phyloP scores from a whole-genome alignment of 805 yeast genomes.

The Metschnikowia cubensis region DNA sequence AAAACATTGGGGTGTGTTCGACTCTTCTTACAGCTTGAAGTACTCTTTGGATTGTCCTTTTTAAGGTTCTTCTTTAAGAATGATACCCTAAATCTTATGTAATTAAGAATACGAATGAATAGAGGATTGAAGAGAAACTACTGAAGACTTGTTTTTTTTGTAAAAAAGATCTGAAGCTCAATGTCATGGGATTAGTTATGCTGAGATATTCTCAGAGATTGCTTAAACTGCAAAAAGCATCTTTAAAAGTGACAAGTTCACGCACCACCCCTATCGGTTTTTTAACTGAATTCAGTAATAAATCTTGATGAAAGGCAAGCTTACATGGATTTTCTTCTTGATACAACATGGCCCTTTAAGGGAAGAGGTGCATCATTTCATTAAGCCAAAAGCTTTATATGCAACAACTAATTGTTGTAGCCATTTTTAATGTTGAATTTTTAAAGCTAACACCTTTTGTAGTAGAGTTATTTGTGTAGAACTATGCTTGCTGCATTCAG shows the following conservation, averaged over 20 bases:
- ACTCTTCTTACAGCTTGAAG: constrained; percentile 41
- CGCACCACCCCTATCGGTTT: not conserved
- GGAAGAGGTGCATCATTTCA: not conserved
- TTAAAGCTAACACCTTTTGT: no score
- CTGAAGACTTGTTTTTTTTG: not conserved
- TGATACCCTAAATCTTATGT: not conserved
- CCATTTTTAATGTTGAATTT: not conserved
- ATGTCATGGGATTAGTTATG: not conserved
- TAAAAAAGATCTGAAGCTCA: not conserved
- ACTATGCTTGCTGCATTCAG: no score
- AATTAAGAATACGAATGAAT: not conserved
- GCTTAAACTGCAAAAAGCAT: not conserved
- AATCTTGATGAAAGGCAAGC: not conserved
- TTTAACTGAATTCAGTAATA: not conserved
- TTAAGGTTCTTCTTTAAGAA: constrained; percentile 2
- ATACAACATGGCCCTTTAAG: no score
- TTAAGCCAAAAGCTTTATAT: not conserved
- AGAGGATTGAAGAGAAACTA: not conserved
- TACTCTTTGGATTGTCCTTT: constrained; percentile 36
- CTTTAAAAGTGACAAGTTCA: not conserved
- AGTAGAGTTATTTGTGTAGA: no score
- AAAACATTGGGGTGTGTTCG: constrained; percentile 93
- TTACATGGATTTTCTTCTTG: not conserved
- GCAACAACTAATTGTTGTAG: not conserved
- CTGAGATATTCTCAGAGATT: not conserved